A percentile compares a stretch with the other conserved stretches of the same genome.
Evolutionary conservation across 2,329 filamentous ascomycete species (phyloP).

Genomic region (Blastomyces gilchristii): DNA sequence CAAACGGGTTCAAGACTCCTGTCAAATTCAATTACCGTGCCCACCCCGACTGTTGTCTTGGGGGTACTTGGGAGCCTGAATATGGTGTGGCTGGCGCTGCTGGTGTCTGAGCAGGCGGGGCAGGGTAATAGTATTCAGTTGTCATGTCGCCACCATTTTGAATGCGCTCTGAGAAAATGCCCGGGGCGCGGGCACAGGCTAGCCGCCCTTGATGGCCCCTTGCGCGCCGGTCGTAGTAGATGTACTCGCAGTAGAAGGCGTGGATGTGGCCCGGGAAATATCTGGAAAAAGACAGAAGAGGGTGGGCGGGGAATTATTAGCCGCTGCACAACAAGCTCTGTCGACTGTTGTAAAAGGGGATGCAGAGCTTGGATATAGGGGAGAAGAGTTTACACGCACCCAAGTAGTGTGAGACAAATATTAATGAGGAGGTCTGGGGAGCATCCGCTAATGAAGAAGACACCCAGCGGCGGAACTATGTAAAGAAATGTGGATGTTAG

Average conservation of each 20-base stretch:
- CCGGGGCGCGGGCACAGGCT: constrained; percentile 22
- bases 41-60: background rate
- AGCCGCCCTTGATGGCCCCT: constrained; percentile 19
- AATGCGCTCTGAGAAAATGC: constrained; percentile 33
- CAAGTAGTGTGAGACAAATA: constrained; percentile 55
- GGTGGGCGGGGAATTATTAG: background rate
- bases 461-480: constrained; percentile 56
- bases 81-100: background rate
- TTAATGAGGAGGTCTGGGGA: constrained; percentile 57
- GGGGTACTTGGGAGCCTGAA: background rate
- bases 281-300: constrained; percentile 25
- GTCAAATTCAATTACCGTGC: background rate
- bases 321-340: background rate
- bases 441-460: constrained; percentile 55
- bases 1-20: background rate
- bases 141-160: constrained; percentile 27
- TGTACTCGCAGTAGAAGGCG: constrained; percentile 71
- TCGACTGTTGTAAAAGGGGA: background rate
- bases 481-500: constrained; percentile 1
- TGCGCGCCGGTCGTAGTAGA: constrained; percentile 61
- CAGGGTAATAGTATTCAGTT: constrained; percentile 16
- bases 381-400: constrained; percentile 33
- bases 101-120: constrained; percentile 6
- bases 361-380: background rate
- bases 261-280: constrained; percentile 70